Conservation (phyloP, 2,329 filamentous ascomycete species). For the Hypoxylon sp. region DNA sequence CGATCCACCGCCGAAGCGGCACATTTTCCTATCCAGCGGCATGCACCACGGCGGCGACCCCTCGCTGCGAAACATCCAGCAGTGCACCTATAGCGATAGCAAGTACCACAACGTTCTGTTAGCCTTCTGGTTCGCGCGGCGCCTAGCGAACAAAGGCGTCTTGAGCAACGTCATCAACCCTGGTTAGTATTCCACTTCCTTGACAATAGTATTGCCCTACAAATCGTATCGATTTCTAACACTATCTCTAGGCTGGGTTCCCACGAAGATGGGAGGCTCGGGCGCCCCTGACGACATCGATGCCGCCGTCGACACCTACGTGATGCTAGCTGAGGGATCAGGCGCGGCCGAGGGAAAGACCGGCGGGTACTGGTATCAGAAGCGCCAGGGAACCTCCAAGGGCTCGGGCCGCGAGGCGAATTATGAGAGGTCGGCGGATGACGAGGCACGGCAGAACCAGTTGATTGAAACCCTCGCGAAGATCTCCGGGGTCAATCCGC, state of each 20-base stretch:
- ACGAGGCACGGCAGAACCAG: conserved; percentile 61
- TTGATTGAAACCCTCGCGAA: conserved; percentile 57
- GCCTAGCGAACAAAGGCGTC: conserved; percentile 58
- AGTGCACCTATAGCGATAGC: conserved; percentile 64
- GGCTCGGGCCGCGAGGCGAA: conserved; percentile 50
- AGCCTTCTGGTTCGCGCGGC: conserved; percentile 66
- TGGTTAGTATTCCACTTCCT: neutral
- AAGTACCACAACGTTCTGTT: conserved; percentile 71
- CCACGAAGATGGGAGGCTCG: conserved; percentile 68
- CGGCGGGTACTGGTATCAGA: conserved; percentile 37
- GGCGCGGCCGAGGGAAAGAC: conserved; percentile 30
- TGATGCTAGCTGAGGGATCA: conserved; percentile 33
- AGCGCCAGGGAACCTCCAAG: conserved; percentile 8
- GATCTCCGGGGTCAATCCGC: conserved; percentile 45
- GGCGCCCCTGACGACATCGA: conserved; percentile 64
- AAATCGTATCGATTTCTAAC: neutral
- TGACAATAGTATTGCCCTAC: neutral
- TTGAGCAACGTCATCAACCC: conserved; percentile 62
- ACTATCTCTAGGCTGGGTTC: conserved; percentile 61
- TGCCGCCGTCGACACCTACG: conserved; percentile 48
- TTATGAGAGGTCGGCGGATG: conserved; percentile 53
- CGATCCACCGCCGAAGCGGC: conserved; percentile 60
- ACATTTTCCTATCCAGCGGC: conserved; percentile 67
- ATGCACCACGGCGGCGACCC: conserved; percentile 65
- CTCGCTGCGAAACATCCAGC: conserved; percentile 55